phyloP scores from a whole-genome alignment of 1,284 basidiomycete species.

The Gastroboletus turbinatus region DNA sequence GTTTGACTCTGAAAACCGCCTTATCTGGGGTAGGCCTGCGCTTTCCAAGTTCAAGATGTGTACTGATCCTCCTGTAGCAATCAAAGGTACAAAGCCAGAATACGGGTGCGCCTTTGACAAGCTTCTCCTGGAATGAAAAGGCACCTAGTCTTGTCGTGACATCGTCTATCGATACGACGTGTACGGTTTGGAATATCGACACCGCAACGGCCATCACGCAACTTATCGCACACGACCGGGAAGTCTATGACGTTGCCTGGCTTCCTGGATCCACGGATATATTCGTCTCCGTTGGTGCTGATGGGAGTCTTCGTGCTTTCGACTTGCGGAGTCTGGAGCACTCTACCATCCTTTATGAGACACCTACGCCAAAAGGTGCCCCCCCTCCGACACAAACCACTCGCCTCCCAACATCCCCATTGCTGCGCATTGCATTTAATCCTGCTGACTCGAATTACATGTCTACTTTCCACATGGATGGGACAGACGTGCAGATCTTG shows the following conservation, averaged over 20 bases:
- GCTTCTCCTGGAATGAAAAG: conserved; percentile 95
- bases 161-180: conserved; percentile 94
- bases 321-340: conserved; percentile 96
- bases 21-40: conserved; percentile 76
- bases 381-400: conserved; percentile 57
- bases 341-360: conserved; percentile 98
- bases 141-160: conserved; percentile 88
- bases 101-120: conserved; percentile 86
- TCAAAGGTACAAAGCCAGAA: conserved; percentile 85
- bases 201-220: conserved; percentile 96
- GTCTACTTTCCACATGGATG: conserved; percentile 93
- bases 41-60: conserved; percentile 7
- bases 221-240: conserved; percentile 96
- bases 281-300: conserved; percentile 97
- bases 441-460: conserved; percentile 87
- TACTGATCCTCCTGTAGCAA: conserved; percentile 49
- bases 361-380: conserved; percentile 73
- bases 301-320: conserved; percentile 95
- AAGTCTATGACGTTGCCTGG: conserved; percentile 98
- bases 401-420: conserved; percentile 74
- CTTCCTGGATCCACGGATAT: conserved; percentile 97
- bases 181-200: conserved; percentile 97
- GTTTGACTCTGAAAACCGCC: conserved; percentile 61
- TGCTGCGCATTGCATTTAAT: conserved; percentile 85
- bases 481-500: conserved; percentile 82